Evolutionary conservation across 2,329 filamentous ascomycete species (phyloP), one percentile per base, ranked within the genome.

Genomic region (Dactylonectria estremocensis): DNA sequence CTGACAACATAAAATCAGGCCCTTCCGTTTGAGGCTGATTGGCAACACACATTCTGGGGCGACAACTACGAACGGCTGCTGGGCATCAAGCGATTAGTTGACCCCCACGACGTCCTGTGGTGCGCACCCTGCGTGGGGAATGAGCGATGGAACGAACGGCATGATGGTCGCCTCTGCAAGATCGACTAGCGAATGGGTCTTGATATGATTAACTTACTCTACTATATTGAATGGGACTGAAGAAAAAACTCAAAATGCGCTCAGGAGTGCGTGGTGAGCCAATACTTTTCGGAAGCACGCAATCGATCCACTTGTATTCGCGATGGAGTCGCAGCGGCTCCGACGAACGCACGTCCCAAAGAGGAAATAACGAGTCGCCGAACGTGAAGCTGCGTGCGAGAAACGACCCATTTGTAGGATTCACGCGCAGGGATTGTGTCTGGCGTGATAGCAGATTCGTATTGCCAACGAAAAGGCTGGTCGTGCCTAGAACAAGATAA

Each of bases 51-150:
- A 0, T 86, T 84, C 68, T 86, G 83, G 83, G 83, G 82, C 0
- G 72, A 73, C 11, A 86, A 87, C 52, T 88, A 88, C 68, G 71
- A 79, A 14, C 78, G 79, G 2, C 74, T 88, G 3, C 69, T 84
- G 0, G 52, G 73, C 13, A 84, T 88, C 59, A 88, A 88, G 76
- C 77, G 78, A 13, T 50, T 69, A 1, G 74, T 85, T n/a, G 86
- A 88, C 66, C 86, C 85, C 0, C 62, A 76, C 0, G 84, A 86
- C 57, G 78, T 87, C 1, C 82, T 88, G 14, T 86, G 84, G 80
- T 87, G 85, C 64, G 71, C 80, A 13, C 80, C 83, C 0, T 87
- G 85, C 61, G 84, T 87, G 0, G 85, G 85, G 0, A 84, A 80
- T 59, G 83, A 86, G 50, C 72, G 74, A 0, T 86, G 83, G 82